Conservation (phyloP, 1,139 yeast species). For the Eremothecium gossypii region DNA sequence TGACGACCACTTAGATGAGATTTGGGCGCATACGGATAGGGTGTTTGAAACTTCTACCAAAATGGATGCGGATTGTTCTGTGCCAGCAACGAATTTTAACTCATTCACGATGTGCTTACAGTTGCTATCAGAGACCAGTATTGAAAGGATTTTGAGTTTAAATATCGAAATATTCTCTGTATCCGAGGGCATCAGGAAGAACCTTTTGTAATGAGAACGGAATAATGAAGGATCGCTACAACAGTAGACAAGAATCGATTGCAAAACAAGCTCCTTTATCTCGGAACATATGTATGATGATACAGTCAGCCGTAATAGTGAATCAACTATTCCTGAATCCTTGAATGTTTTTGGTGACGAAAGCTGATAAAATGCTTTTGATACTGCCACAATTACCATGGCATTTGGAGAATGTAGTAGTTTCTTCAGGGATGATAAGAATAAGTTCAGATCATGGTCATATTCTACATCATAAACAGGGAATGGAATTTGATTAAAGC, state of each 20-base stretch:
- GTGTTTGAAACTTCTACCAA: slow-evolving; percentile 52
- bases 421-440: slow-evolving; percentile 39
- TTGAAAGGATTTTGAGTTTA: slow-evolving; percentile 59
- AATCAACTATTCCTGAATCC: slow-evolving; percentile 41
- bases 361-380: slow-evolving; percentile 46
- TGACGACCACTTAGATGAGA: slow-evolving; percentile 29
- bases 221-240: slow-evolving; percentile 39
- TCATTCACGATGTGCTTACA: slow-evolving; percentile 51
- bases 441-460: slow-evolving; percentile 49
- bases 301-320: slow-evolving; percentile 37
- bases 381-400: slow-evolving; percentile 54
- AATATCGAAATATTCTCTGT: slow-evolving; percentile 36
- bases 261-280: slow-evolving; percentile 34
- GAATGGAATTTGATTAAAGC: slow-evolving; percentile 31
- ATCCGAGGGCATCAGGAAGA: slow-evolving; percentile 57
- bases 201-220: slow-evolving; percentile 39
- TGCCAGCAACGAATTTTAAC: slow-evolving; percentile 54
- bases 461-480: slow-evolving; percentile 36
- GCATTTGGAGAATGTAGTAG: slow-evolving; percentile 46
- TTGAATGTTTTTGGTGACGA: slow-evolving; percentile 44
- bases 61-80: slow-evolving; percentile 32
- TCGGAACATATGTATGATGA: slow-evolving; percentile 29
- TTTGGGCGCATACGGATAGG: slow-evolving; percentile 45
- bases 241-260: slow-evolving; percentile 37
- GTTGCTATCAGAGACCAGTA: slow-evolving; percentile 45